Evolutionary conservation across 805 yeast species (phyloP), one percentile per base, ranked within the genome.

Genomic region (Candida tibetensis): DNA sequence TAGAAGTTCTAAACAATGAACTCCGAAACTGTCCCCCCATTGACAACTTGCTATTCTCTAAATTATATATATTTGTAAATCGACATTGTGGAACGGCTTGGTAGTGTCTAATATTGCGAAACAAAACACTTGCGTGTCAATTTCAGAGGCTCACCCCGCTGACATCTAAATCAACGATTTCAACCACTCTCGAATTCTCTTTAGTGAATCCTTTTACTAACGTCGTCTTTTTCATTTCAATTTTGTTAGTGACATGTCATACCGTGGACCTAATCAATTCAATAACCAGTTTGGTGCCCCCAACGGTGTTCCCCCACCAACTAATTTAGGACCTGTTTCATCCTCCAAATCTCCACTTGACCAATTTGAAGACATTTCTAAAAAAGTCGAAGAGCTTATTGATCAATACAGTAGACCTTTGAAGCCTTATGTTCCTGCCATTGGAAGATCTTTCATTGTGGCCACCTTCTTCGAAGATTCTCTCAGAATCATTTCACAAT

Each of bases 391-490:
- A 52, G 76, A 65, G 45, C 45, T 60, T 44, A 58, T 79, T 55
- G 74, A 82, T 66, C 58, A 66, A 39, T 62, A 79, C 68, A 51
- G 64, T 37, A 58, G 72, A 48, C 68, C 77, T 36, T 56, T 82
- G 31, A 81, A 74, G 57, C 91, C 91, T 0, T 82, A 79, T 52
- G 82, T 90, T 34, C 97, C 98, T 6, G 80, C 81, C 16, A 77
- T 91, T 52, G 98, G 96, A 27, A 75, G 98, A 41, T 79, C 86
- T 44, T 77, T 90, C 48, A 90, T 91, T 45, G 96, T 91, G 39
- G 95, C 95, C 34, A 93, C 98, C 0, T 91, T 90, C 58, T 77
- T 80, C 48, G 98, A 91, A 64, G 98, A 93, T 57, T 77, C 95
- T 3, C 58, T 82, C 37, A 77, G 99, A 61, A 86, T 91, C 53